A percentile compares a stretch with the other conserved stretches of the same genome.
These are phyloP conservation scores for Spathaspora girioi DNA, from an alignment of 805 yeast genomes.

Conservation along the genomic window DNA sequence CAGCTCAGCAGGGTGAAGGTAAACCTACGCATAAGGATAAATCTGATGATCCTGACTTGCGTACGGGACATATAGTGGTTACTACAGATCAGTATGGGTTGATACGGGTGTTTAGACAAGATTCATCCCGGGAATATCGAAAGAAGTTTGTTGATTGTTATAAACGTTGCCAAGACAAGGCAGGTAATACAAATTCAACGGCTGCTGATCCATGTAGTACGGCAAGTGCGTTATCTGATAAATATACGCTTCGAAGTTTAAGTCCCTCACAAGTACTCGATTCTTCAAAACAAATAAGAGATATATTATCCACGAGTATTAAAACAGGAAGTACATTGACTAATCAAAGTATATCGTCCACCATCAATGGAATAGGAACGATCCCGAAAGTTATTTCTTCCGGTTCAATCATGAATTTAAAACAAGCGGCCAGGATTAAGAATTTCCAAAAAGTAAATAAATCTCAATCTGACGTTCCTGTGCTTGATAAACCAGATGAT, in stretches of 20 bases:
- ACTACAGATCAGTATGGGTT: conserved; percentile 73
- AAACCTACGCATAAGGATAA: neutral
- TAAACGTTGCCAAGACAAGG: conserved; percentile 8
- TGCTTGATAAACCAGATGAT: neutral
- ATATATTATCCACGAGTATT: conserved; percentile 1
- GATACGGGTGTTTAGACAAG: conserved; percentile 78
- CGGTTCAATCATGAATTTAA: conserved; percentile 3
- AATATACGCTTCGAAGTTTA: neutral
- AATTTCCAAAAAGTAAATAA: neutral
- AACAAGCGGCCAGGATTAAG: neutral
- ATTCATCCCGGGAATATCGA: conserved; percentile 50
- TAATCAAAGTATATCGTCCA: neutral
- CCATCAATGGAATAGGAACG: neutral
- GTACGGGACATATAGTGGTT: conserved; percentile 53
- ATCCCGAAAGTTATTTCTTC: conserved; percentile 3
- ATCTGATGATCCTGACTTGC: conserved; percentile 4
- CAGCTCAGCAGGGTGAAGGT: neutral
- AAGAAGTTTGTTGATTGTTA: conserved; percentile 16
- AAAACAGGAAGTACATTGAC: neutral
- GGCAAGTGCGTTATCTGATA: neutral
- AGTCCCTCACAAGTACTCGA: conserved; percentile 2
- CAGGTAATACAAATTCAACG: conserved; percentile 1
- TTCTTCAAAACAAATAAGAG: conserved; percentile 1
- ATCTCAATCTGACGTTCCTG: neutral
- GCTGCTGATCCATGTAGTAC: neutral